Evolutionary conservation across 495 filamentous ascomycete genomes (phyloP).

Genomic region (Aspergillus leporis): DNA sequence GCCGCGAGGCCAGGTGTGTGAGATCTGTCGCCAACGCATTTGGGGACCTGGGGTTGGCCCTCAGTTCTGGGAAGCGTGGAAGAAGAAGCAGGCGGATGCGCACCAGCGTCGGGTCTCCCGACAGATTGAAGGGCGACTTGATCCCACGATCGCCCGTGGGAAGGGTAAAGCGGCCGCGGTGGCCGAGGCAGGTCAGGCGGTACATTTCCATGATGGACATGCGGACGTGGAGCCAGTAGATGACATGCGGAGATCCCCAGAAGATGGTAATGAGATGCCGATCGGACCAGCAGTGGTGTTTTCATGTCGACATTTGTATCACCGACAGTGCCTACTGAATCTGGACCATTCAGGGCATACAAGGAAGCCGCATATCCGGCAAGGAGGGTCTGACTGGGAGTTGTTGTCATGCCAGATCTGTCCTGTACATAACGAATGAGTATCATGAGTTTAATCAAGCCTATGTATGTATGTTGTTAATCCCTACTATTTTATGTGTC

Average conservation of each 20-base stretch:
- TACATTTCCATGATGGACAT: slow-evolving; percentile 20
- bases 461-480: slow-evolving; percentile 22
- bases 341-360: slow-evolving; percentile 22
- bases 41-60: slow-evolving; percentile 89
- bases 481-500: not conserved
- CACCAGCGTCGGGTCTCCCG: slow-evolving; percentile 36
- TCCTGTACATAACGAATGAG: slow-evolving; percentile 39
- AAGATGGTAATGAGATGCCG: slow-evolving; percentile 12
- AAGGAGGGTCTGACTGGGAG: slow-evolving; percentile 18
- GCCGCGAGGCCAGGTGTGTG: slow-evolving; percentile 80
- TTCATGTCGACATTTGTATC: slow-evolving; percentile 57
- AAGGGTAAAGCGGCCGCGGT: slow-evolving; percentile 47
- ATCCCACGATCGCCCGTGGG: slow-evolving; percentile 32
- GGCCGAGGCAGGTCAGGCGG: slow-evolving; percentile 20
- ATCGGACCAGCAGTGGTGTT: slow-evolving; percentile 49
- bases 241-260: slow-evolving; percentile 20
- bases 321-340: slow-evolving; percentile 48
- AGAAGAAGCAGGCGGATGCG: slow-evolving; percentile 55
- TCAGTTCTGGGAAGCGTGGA: slow-evolving; percentile 79
- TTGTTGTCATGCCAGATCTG: slow-evolving; percentile 26
- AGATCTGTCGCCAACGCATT: slow-evolving; percentile 75
- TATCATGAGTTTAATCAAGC: slow-evolving; percentile 37
- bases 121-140: slow-evolving; percentile 29
- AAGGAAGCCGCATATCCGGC: slow-evolving; percentile 20
- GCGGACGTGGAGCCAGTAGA: slow-evolving; percentile 15